phyloP scores from a whole-genome alignment of 2,329 filamentous ascomycete species.

The Trichoderma atroviride region DNA sequence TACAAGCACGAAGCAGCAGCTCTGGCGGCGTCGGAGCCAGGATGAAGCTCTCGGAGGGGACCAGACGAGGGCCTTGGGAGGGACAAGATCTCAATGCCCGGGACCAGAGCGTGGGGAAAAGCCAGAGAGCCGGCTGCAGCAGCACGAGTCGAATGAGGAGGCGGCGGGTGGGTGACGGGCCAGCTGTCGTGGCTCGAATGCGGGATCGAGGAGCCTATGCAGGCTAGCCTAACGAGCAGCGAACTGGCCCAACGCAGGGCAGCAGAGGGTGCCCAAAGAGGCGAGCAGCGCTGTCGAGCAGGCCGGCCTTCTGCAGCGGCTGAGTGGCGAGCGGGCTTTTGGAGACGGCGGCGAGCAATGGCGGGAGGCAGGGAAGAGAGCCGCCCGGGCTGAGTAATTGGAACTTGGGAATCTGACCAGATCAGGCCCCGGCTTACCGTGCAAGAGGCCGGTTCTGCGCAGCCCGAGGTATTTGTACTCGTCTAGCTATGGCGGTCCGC shows the following conservation, averaged over 20 bases:
- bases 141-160: constrained; percentile 41
- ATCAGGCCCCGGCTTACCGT: not conserved
- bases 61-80: constrained; percentile 31
- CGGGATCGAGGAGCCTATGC: constrained; percentile 43
- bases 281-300: constrained; percentile 11
- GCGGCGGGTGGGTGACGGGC: constrained; percentile 34
- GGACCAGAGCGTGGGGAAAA: constrained; percentile 39
- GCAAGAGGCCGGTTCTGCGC: not conserved
- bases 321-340: not conserved
- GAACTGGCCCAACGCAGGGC: constrained; percentile 38
- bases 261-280: constrained; percentile 31
- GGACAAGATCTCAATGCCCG: constrained; percentile 36
- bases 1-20: constrained; percentile 31
- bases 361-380: not conserved
- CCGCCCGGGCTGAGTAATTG: constrained; percentile 7
- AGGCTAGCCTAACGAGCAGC: constrained; percentile 42
- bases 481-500: not conserved
- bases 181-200: constrained; percentile 47
- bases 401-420: not conserved
- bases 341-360: not conserved
- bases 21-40: constrained; percentile 25
- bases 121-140: constrained; percentile 36
- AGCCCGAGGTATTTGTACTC: not conserved
- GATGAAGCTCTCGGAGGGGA: constrained; percentile 36
- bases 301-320: not conserved